Base-by-base conservation (phyloP, 345 rosid species). In the Eucalyptus urophylla region DNA sequence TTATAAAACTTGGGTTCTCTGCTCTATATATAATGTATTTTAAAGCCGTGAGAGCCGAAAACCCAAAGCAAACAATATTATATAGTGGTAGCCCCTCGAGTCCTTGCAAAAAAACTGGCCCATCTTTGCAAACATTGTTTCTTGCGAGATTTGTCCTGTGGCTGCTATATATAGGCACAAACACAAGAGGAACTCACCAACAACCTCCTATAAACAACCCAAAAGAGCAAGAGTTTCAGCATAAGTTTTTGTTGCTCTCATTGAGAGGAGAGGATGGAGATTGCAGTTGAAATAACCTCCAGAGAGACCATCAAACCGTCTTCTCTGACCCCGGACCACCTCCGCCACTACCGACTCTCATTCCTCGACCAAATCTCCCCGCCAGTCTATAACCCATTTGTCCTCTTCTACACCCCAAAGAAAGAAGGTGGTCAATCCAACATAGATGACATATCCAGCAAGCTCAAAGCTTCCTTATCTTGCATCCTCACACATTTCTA, bases 401-500 rank as follows among this genome's bases (percentile, higher is more conserved):
- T 92, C 90, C 88, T 93, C 85, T 92, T 94, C 90, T 94, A 90
- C 54, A 86, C 89, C 67, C 81, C 88, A 7, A 14, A 58, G n/a
- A 87, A 88, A 17, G 44, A 45, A 65, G 11, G 53, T 21, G 25
- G 50, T 47, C 19, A 86, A 47, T 43, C 50, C 87, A 86, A 58
- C 86, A 6, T 25, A 1, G 83, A 33, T 11, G 88, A 81, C 53
- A 67, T 62, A 88, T 88, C 88, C 22, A 80, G 69, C 31, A 87
- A 29, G 45, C 90, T 94, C n/a, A 95, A 91, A 90, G 87, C 89
- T 54, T 95, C 94, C 83, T 62, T 94, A 15, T 93, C 96, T 6
- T 21, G 91, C 87, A 91, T 90, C 58, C 91, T 95, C 80, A 86
- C 90, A 51, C 90, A 40, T 8, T 94, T 91, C 92, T 93, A 94